Conservation (phyloP, 305 asterid genomes). For the Solanum hybrid region DNA sequence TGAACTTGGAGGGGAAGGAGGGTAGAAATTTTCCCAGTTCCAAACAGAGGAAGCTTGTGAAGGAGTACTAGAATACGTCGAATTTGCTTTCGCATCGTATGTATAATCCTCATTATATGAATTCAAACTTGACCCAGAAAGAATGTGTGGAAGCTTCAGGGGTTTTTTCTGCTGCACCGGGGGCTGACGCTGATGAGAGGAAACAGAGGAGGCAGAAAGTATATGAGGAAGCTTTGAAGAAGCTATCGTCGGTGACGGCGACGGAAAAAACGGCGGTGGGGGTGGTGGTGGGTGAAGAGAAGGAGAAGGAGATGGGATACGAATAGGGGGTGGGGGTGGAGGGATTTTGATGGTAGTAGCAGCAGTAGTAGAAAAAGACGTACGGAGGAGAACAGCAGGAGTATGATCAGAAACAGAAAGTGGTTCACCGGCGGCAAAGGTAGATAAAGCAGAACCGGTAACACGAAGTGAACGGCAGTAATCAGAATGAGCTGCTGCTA, state of each 20-base stretch:
- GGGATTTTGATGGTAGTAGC: constrained; percentile 17
- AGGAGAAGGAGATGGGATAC: constrained; percentile 29
- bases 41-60: constrained; percentile 84
- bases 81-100: constrained; percentile 42
- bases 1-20: constrained; percentile 97
- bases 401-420: constrained; percentile 69
- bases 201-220: constrained; percentile 22
- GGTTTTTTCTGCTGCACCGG: not conserved
- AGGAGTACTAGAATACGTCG: constrained; percentile 65
- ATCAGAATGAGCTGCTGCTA: constrained; percentile 89
- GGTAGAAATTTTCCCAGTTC: constrained; percentile 88
- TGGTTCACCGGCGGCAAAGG: constrained; percentile 79
- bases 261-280: constrained; percentile 17
- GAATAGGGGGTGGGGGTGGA: constrained; percentile 17
- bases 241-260: constrained; percentile 20
- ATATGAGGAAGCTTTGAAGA: constrained; percentile 25
- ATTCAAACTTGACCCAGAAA: constrained; percentile 71
- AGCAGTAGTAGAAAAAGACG: constrained; percentile 25
- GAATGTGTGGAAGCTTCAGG: constrained; percentile 11
- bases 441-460: constrained; percentile 74
- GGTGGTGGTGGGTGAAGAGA: constrained; percentile 28
- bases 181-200: constrained; percentile 12
- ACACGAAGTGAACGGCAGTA: constrained; percentile 79
- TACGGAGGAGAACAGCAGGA: constrained; percentile 70
- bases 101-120: constrained; percentile 24